Evolutionary conservation across 2,329 filamentous ascomycete species (phyloP), one percentile per base, ranked within the genome.

Genomic region (Alternaria burnsii): DNA sequence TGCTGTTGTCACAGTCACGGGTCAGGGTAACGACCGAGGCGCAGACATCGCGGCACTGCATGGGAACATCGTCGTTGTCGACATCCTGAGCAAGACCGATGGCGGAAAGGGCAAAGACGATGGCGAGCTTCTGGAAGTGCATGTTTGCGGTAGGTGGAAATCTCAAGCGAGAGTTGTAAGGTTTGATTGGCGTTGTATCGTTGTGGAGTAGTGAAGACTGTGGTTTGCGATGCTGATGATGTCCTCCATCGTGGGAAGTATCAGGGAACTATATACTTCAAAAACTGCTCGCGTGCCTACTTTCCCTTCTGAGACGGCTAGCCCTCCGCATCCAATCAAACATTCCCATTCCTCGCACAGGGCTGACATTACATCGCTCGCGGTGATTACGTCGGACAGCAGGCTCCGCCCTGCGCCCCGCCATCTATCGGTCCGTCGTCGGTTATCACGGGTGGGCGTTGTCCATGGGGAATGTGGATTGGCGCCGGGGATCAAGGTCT

Each of bases 41-140:
- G 42, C 55, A 58, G 16, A 54, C 10, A 1, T 28, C 18, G 14
- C 52, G 30, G 30, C 55, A 58, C 24, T 44, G 40, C 24, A 8
- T 12, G n/a, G 55, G 55, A 1, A 58, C 26, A 38, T 58, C 50
- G 6, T 58, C 55, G 11, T 16, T 32, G 41, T 58, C 55, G 16
- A 58, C 32, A 22, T 58, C 51, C 22, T 46, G 18, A 18, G 55
- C 55, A 11, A 58, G 55, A n/a, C 55, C 42, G 20, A 44, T 38
- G 26, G 55, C 41, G 10, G 55, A 46, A 5, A 58, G 42, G 16
- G 42, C 34, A 20, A 58, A 58, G 18, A 52, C 41, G 12, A 58
- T 10, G 14, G 55, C 55, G 55, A 58, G 32, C 32, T 43, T 54
- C 24, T 58, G 34, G 50, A 41, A 58, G 30, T 53, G 55, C 55